Conservation (phyloP, 306 rosid species). For the Aeschynomene evenia region DNA sequence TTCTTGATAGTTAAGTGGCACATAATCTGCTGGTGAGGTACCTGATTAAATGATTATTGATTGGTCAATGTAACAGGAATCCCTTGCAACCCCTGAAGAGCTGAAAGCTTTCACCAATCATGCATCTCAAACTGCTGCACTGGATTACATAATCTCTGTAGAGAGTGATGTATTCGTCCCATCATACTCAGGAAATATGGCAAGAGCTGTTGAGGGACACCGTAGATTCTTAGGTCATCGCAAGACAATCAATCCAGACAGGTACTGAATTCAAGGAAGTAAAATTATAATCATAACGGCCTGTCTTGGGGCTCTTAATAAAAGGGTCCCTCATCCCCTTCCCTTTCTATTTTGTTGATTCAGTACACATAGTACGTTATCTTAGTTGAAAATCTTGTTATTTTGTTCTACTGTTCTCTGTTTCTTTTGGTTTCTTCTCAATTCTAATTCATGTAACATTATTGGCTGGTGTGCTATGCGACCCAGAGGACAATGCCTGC, state of each 20-base stretch:
- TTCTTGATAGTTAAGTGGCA: constrained; percentile 25
- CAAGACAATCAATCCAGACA: constrained; percentile 81
- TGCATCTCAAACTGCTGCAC: constrained; percentile 89
- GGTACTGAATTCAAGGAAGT: constrained; percentile 49
- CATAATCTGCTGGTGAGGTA: constrained; percentile 27
- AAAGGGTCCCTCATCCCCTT: not conserved
- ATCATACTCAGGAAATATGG: constrained; percentile 92
- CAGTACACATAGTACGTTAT: not conserved
- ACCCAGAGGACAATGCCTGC: not conserved
- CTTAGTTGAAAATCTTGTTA: not conserved
- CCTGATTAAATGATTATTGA: constrained; percentile 26
- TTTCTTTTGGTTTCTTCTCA: constrained; percentile 18
- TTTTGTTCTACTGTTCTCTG: not conserved
- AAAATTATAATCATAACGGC: constrained; percentile 16
- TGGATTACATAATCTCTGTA: constrained; percentile 83
- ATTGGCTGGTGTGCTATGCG: not conserved
- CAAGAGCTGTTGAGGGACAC: constrained; percentile 95
- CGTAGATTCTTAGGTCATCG: constrained; percentile 88
- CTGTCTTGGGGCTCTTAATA: not conserved
- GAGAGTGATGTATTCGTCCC: constrained; percentile 92
- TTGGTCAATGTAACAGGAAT: constrained; percentile 66
- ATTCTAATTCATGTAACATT: not conserved
- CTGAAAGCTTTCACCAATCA: constrained; percentile 71
- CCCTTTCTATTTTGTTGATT: not conserved
- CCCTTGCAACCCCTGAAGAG: constrained; percentile 75